These are phyloP conservation scores for Rhizoctonia solani DNA, from an alignment of 1,284 basidiomycete species.

Conservation along the genomic window DNA sequence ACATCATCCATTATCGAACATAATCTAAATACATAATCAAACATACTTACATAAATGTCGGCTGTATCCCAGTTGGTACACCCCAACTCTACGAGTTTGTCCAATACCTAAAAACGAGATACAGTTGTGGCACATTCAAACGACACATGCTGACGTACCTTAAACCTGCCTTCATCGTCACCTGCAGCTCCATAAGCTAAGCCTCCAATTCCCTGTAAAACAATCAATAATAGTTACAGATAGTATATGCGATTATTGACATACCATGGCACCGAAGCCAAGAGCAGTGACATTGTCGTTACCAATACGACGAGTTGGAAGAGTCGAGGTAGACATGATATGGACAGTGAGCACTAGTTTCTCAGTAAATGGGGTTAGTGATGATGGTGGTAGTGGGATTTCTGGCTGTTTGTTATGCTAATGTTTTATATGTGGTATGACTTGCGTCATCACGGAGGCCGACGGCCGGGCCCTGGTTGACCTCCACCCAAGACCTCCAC, in stretches of 20 bases:
- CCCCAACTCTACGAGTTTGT: conserved; percentile 21
- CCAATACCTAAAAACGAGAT: conserved; percentile 2
- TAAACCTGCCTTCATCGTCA: conserved; percentile 13
- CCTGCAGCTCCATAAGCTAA: neutral
- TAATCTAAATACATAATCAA: neutral
- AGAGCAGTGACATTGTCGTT: conserved; percentile 22
- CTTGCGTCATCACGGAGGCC: too few relatives aligned
- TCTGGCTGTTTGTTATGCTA: too few relatives aligned
- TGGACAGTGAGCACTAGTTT: too few relatives aligned
- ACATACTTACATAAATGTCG: conserved; percentile 1
- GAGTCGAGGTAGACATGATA: conserved; percentile 15
- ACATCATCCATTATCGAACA: neutral
- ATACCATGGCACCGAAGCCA: conserved; percentile 34
- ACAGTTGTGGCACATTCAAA: neutral
- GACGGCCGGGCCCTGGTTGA: too few relatives aligned
- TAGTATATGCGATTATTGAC: neutral
- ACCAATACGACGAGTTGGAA: conserved; percentile 24
- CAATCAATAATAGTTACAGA: neutral
- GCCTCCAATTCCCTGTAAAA: conserved; percentile 24
- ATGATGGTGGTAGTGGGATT: too few relatives aligned
- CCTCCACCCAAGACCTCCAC: too few relatives aligned
- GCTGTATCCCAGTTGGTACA: conserved; percentile 34
- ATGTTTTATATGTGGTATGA: too few relatives aligned
- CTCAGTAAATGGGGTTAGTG: too few relatives aligned
- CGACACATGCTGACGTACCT: neutral